Evolutionary conservation across 805 yeast species (phyloP).

Genomic region (Suhomyces vadensis): DNA sequence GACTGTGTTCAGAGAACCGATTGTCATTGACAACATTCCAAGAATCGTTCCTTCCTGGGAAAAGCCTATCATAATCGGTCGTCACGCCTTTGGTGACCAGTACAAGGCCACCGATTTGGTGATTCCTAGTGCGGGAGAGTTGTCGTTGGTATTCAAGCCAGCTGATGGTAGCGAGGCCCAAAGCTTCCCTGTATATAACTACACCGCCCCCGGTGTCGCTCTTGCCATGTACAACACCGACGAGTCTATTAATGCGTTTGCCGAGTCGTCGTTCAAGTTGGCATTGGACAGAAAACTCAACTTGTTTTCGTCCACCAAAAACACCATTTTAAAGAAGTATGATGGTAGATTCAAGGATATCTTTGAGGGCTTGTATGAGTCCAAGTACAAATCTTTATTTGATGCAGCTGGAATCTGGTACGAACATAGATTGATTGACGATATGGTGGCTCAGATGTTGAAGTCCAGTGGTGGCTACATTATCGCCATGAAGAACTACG

Average conservation of each 20-base stretch:
- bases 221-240: conserved; percentile 95
- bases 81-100: conserved; percentile 98
- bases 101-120: conserved; percentile 89
- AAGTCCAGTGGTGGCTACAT: conserved; percentile 94
- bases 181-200: conserved; percentile 66
- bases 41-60: conserved; percentile 91
- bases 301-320: conserved; percentile 86
- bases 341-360: conserved; percentile 96
- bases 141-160: conserved; percentile 77
- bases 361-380: conserved; percentile 77
- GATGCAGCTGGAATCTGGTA: conserved; percentile 87
- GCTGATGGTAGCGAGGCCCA: conserved; percentile 56
- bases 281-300: conserved; percentile 80
- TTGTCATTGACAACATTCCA: conserved; percentile 86
- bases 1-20: conserved; percentile 95
- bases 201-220: conserved; percentile 75
- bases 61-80: conserved; percentile 92
- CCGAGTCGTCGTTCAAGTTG: conserved; percentile 87
- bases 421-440: conserved; percentile 95
- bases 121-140: conserved; percentile 74
- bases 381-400: conserved; percentile 66
- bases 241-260: conserved; percentile 86
- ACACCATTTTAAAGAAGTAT: conserved; percentile 89
- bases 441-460: conserved; percentile 98
- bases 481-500: conserved; percentile 96